Percentiles rank a stretch among this genome's conserved stretches.
These are phyloP conservation scores for Pythium folliculosum DNA, from an alignment of 352 stramenopile genomes.

Conservation along the genomic window DNA sequence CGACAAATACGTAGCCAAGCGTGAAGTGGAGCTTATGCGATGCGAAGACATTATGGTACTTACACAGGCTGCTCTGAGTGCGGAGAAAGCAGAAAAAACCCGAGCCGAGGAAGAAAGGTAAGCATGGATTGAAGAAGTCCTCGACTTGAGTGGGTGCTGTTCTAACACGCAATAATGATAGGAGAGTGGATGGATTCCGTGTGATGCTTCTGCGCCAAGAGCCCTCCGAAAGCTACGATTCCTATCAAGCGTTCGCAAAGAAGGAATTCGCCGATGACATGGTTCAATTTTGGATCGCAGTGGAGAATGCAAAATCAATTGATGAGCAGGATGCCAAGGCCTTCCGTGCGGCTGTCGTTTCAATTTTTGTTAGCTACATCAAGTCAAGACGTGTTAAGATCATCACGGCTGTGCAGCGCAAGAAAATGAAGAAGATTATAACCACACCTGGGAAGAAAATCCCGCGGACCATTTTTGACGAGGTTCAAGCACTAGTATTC, in stretches of 20 bases:
- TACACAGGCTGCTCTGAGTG: constrained; percentile 6
- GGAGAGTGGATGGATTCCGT: constrained; percentile 38
- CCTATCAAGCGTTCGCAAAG: constrained; percentile 47
- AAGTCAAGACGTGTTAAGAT: constrained; percentile 63
- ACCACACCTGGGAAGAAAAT: constrained; percentile 60
- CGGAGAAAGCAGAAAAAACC: constrained; percentile 3
- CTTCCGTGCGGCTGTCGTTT: constrained; percentile 46
- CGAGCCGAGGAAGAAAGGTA: constrained; percentile 21
- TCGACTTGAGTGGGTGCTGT: background rate
- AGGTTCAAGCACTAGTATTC: constrained; percentile 56
- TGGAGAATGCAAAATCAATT: constrained; percentile 54
- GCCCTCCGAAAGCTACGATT: constrained; percentile 24
- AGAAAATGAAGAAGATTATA: constrained; percentile 69
- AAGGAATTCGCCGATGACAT: constrained; percentile 61
- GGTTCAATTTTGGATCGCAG: constrained; percentile 57
- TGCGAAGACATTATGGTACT: constrained; percentile 18
- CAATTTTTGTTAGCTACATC: constrained; percentile 60
- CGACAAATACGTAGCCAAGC: constrained; percentile 27
- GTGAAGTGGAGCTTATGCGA: constrained; percentile 12
- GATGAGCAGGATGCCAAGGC: constrained; percentile 31
- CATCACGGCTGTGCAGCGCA: constrained; percentile 63
- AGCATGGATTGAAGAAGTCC: background rate
- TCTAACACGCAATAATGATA: constrained; percentile 14
- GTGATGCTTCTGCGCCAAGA: constrained; percentile 40
- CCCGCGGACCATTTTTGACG: constrained; percentile 46